These are phyloP conservation scores for Leccinum obscurum DNA, from an alignment of 768 basidiomycete species.

Conservation along the genomic window DNA sequence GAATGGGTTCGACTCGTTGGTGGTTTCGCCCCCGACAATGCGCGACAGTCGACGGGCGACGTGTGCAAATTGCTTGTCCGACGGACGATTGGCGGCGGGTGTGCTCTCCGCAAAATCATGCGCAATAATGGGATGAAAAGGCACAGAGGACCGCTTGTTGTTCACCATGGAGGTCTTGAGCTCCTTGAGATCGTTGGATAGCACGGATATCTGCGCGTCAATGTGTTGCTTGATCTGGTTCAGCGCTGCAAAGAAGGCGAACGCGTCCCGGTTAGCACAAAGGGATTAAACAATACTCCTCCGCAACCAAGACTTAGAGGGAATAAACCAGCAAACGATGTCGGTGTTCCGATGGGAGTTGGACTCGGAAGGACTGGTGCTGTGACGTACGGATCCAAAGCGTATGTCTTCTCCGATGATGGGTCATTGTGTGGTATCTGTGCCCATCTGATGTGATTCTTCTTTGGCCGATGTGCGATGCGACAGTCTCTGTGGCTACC, in stretches of 20 bases:
- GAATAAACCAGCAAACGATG: too few species aligned
- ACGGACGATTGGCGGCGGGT: constrained; percentile 61
- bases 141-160: constrained; percentile 52
- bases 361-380: too few species aligned
- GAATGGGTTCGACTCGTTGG: constrained; percentile 36
- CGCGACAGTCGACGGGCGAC: constrained; percentile 75
- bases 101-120: constrained; percentile 67
- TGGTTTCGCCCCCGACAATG: constrained; percentile 48
- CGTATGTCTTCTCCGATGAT: too few species aligned
- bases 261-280: background rate
- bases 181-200: constrained; percentile 91
- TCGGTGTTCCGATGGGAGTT: too few species aligned
- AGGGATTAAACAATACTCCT: too few species aligned
- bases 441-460: too few species aligned
- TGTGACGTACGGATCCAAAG: too few species aligned
- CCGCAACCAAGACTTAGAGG: too few species aligned
- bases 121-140: constrained; percentile 46
- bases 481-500: too few species aligned
- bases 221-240: constrained; percentile 99
- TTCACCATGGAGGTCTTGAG: constrained; percentile 65
- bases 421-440: too few species aligned
- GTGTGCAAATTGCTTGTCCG: constrained; percentile 71
- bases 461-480: too few species aligned
- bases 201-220: constrained; percentile 80
- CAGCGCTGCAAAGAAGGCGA: constrained; percentile 56